phyloP scores from a whole-genome alignment of 2,329 filamentous ascomycete genomes.

The Apiospora kogelbergensis region DNA sequence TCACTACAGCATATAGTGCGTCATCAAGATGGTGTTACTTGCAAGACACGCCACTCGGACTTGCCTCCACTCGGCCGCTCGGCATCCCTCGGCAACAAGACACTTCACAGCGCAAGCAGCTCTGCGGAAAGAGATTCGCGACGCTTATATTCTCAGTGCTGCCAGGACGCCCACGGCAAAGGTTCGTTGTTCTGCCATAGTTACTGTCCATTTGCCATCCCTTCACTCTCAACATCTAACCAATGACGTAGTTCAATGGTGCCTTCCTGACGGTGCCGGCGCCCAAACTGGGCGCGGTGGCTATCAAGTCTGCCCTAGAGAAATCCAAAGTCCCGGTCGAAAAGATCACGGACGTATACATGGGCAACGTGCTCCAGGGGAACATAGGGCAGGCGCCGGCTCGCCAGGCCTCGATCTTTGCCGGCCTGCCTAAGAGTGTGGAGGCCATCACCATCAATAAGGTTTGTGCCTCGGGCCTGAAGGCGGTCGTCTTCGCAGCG shows the following conservation, averaged over 20 bases:
- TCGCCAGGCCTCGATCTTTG: slow-evolving; percentile 85
- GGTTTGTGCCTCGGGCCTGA: slow-evolving; percentile 93
- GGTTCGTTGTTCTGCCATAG: slow-evolving; percentile 46
- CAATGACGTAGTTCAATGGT: slow-evolving; percentile 79
- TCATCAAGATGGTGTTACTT: slow-evolving; percentile 16
- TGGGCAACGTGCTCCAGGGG: slow-evolving; percentile 91
- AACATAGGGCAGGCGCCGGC: slow-evolving; percentile 87
- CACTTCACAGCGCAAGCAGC: slow-evolving; percentile 46
- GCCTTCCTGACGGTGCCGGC: slow-evolving; percentile 80
- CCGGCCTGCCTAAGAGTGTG: slow-evolving; percentile 75
- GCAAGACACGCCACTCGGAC: slow-evolving; percentile 22
- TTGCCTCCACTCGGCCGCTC: slow-evolving; percentile 20
- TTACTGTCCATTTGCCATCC: not conserved
- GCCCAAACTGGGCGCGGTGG: slow-evolving; percentile 83
- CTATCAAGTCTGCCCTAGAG: slow-evolving; percentile 86
- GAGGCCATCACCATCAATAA: slow-evolving; percentile 97
- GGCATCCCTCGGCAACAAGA: slow-evolving; percentile 32
- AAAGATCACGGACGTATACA: slow-evolving; percentile 90
- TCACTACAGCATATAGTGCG: not conserved
- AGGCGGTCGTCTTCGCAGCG: slow-evolving; percentile 85
- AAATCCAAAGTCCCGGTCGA: slow-evolving; percentile 81
- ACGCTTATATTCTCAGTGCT: slow-evolving; percentile 92
- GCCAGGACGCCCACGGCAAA: slow-evolving; percentile 88
- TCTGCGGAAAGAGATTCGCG: slow-evolving; percentile 69
- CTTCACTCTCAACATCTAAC: slow-evolving; percentile 10